These are phyloP conservation scores for Didymella arachidicola DNA, from an alignment of 2,329 filamentous ascomycete genomes.

Conservation along the genomic window DNA sequence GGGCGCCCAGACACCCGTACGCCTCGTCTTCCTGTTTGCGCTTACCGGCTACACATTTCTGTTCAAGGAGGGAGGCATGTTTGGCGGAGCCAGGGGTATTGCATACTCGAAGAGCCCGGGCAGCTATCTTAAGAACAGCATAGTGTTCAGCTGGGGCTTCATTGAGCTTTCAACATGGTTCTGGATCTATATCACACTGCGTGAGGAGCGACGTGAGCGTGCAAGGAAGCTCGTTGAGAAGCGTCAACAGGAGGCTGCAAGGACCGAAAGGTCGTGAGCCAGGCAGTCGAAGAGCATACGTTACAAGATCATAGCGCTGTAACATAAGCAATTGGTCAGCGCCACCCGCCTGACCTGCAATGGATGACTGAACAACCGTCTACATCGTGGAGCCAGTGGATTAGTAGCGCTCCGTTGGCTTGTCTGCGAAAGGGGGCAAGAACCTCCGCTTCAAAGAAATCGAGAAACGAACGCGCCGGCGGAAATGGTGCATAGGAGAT, in stretches of 20 bases:
- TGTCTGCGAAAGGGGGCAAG: no score
- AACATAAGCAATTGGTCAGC: background rate
- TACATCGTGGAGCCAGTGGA: no score
- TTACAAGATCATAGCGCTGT: background rate
- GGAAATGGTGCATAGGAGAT: no score
- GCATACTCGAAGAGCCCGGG: conserved; percentile 45
- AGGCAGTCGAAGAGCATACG: background rate
- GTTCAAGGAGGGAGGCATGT: conserved; percentile 62
- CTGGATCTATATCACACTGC: conserved; percentile 65
- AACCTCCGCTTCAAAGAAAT: no score
- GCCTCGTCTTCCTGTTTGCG: conserved; percentile 68
- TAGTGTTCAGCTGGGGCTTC: conserved; percentile 86
- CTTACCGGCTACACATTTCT: conserved; percentile 71
- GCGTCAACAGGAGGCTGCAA: conserved; percentile 42
- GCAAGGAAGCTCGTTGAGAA: conserved; percentile 41
- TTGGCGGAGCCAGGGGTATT: conserved; percentile 40
- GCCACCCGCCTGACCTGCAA: background rate
- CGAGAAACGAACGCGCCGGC: no score
- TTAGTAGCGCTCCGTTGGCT: no score
- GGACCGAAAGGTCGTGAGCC: conserved; percentile 19
- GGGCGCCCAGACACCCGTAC: conserved; percentile 66
- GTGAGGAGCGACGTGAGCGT: conserved; percentile 48
- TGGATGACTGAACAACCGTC: no score
- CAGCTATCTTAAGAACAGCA: conserved; percentile 79
- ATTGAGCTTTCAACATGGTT: conserved; percentile 87